Evolutionary conservation across 2,329 filamentous ascomycete species (phyloP).

Genomic region (Penicillium sp.): DNA sequence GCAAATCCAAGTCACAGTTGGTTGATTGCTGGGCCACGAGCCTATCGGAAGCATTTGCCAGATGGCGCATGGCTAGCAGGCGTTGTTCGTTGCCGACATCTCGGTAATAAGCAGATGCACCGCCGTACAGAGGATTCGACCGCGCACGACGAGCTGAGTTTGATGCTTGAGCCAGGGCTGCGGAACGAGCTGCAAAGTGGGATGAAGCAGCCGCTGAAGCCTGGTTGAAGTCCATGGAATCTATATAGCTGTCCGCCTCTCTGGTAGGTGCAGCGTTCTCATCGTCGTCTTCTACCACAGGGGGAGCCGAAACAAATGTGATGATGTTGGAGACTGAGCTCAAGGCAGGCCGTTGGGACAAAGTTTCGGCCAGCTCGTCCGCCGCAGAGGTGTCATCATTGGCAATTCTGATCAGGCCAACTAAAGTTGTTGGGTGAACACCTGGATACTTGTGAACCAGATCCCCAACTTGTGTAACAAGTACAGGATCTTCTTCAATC

Average conservation of each 20-base stretch:
- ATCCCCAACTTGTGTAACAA: conserved; percentile 54
- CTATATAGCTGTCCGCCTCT: conserved; percentile 3
- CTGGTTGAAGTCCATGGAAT: conserved; percentile 24
- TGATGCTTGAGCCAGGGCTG: conserved; percentile 60
- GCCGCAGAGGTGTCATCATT: conserved; percentile 60
- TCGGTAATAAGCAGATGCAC: conserved; percentile 75
- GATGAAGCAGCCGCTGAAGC: conserved; percentile 43
- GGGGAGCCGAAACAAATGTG: conserved; percentile 41
- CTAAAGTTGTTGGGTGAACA: conserved; percentile 51
- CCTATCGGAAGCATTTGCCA: conserved; percentile 68
- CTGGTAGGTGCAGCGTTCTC: neutral
- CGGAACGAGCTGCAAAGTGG: conserved; percentile 50
- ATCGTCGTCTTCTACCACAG: conserved; percentile 28
- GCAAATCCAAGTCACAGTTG: conserved; percentile 68
- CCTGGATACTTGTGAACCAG: conserved; percentile 58
- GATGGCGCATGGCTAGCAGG: conserved; percentile 58
- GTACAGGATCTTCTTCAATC: conserved; percentile 44
- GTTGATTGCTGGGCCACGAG: conserved; percentile 70
- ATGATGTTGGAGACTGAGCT: conserved; percentile 42
- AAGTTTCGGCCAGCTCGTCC: conserved; percentile 60
- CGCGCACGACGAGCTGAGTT: conserved; percentile 62
- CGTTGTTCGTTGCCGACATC: conserved; percentile 68
- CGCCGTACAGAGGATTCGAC: conserved; percentile 73
- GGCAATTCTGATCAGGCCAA: conserved; percentile 59
- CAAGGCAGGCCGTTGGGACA: conserved; percentile 44